Evolutionary conservation across 345 rosid species (phyloP).

Genomic region (Gossypioides kirkii): DNA sequence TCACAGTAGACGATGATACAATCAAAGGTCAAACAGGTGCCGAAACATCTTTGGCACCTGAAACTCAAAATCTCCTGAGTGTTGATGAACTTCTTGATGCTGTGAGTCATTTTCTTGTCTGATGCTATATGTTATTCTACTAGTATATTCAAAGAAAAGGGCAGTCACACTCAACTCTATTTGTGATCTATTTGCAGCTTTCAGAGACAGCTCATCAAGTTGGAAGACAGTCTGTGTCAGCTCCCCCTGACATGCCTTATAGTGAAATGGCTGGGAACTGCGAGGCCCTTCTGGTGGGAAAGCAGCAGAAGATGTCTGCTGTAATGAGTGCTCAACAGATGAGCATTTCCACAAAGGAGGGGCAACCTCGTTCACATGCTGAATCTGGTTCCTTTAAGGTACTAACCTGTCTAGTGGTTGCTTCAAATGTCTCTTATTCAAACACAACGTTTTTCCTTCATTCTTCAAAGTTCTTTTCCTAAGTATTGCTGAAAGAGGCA

Average conservation of each 20-base stretch:
- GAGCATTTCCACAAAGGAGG: conserved; percentile 18
- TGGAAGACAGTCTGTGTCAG: conserved; percentile 51
- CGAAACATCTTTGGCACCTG: conserved; percentile 21
- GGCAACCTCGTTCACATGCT: conserved; percentile 15
- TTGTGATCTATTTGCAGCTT: conserved; percentile 28
- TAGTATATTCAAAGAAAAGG: background rate
- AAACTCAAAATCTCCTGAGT: conserved; percentile 42
- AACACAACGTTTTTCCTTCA: background rate
- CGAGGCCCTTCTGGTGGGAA: conserved; percentile 60
- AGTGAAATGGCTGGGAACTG: conserved; percentile 69
- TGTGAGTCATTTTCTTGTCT: conserved; percentile 32
- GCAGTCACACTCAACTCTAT: background rate
- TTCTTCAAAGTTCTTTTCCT: background rate
- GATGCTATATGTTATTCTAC: background rate
- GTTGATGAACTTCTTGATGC: conserved; percentile 53
- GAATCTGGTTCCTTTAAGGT: conserved; percentile 18
- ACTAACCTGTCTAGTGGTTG: background rate
- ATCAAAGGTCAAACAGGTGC: conserved; percentile 36
- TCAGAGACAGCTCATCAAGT: conserved; percentile 51
- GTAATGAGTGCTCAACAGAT: conserved; percentile 40
- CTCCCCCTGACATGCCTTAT: conserved; percentile 53
- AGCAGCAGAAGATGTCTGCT: conserved; percentile 59
- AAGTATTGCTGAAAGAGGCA: background rate
- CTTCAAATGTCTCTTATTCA: background rate
- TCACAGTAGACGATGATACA: conserved; percentile 34